phyloP scores from a whole-genome alignment of 352 stramenopile genomes.

The Phytophthora sp. region DNA sequence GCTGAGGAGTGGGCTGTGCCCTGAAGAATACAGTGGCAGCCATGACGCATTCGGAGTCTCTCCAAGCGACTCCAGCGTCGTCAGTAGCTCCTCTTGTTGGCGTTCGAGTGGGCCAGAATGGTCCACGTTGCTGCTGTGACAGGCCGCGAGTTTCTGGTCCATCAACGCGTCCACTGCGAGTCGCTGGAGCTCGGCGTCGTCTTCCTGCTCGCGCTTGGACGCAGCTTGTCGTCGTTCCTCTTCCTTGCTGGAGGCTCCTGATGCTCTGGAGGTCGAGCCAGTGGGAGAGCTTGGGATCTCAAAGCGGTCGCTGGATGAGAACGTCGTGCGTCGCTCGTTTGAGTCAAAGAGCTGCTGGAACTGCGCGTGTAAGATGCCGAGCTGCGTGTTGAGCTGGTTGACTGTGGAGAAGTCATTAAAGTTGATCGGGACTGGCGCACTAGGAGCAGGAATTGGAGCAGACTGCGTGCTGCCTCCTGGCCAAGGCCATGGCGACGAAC shows the following conservation, averaged over 20 bases:
- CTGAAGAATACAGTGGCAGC: constrained; percentile 13
- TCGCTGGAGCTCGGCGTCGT: constrained; percentile 32
- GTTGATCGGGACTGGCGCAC: constrained; percentile 14
- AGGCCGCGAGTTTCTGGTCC: constrained; percentile 35
- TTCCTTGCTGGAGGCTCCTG: constrained; percentile 17
- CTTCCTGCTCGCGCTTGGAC: constrained; percentile 11
- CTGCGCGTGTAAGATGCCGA: constrained; percentile 57
- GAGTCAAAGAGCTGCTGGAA: constrained; percentile 68
- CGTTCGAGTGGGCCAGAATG: constrained; percentile 11
- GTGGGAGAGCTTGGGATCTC: constrained; percentile 43
- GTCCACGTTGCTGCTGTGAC: not conserved
- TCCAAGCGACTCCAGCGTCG: constrained; percentile 43
- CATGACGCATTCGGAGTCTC: constrained; percentile 10
- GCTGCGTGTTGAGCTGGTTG: constrained; percentile 55
- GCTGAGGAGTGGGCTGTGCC: constrained; percentile 1
- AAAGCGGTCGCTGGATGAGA: constrained; percentile 49
- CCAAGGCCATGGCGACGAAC: constrained; percentile 20
- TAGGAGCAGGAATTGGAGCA: not conserved
- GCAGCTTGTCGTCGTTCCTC: constrained; percentile 10
- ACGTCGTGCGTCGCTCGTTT: constrained; percentile 29
- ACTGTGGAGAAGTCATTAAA: constrained; percentile 46
- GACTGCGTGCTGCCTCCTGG: constrained; percentile 2
- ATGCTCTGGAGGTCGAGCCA: constrained; percentile 4
- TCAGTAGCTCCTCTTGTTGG: constrained; percentile 52
- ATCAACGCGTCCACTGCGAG: constrained; percentile 43